Evolutionary conservation across 2,329 filamentous ascomycete genomes (phyloP).

Genomic region (Ophiostoma himal-ulmi): DNA sequence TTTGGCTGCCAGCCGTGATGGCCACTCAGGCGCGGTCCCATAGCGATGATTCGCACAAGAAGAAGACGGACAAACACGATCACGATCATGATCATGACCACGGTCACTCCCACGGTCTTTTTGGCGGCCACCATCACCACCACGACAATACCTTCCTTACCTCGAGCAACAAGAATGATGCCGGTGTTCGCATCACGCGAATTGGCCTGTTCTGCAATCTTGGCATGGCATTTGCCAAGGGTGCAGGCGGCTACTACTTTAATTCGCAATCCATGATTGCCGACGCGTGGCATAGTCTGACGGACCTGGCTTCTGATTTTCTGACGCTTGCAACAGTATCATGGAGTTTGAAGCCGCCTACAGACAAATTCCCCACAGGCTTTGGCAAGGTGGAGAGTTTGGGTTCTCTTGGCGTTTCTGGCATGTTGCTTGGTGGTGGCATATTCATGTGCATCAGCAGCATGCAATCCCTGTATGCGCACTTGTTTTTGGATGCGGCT

Average conservation of each 20-base stretch:
- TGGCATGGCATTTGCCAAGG: slow-evolving; percentile 90
- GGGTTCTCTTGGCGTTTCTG: slow-evolving; percentile 86
- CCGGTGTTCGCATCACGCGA: slow-evolving; percentile 86
- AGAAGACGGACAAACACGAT: slow-evolving; percentile 43
- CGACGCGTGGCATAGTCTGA: slow-evolving; percentile 92
- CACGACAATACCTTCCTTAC: slow-evolving; percentile 81
- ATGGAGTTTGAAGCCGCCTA: slow-evolving; percentile 82
- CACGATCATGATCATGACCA: slow-evolving; percentile 44
- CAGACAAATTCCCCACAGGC: slow-evolving; percentile 75
- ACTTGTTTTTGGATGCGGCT: slow-evolving; percentile 62
- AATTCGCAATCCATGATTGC: slow-evolving; percentile 90
- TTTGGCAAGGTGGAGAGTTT: slow-evolving; percentile 98
- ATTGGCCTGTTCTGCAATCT: slow-evolving; percentile 86
- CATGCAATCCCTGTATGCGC: slow-evolving; percentile 61
- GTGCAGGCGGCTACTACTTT: slow-evolving; percentile 85
- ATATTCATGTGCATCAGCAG: slow-evolving; percentile 86
- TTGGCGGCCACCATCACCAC: slow-evolving; percentile 65
- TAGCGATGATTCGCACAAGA: slow-evolving; percentile 48
- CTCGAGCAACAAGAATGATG: slow-evolving; percentile 80
- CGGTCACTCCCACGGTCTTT: slow-evolving; percentile 47
- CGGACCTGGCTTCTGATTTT: slow-evolving; percentile 90
- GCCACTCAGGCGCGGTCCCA: slow-evolving; percentile 27
- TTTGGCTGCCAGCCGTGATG: slow-evolving; percentile 30
- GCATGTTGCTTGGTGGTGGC: slow-evolving; percentile 81
- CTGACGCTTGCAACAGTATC: slow-evolving; percentile 91